Base-by-base conservation (phyloP, 768 basidiomycete species). In the Serendipita sp. region DNA sequence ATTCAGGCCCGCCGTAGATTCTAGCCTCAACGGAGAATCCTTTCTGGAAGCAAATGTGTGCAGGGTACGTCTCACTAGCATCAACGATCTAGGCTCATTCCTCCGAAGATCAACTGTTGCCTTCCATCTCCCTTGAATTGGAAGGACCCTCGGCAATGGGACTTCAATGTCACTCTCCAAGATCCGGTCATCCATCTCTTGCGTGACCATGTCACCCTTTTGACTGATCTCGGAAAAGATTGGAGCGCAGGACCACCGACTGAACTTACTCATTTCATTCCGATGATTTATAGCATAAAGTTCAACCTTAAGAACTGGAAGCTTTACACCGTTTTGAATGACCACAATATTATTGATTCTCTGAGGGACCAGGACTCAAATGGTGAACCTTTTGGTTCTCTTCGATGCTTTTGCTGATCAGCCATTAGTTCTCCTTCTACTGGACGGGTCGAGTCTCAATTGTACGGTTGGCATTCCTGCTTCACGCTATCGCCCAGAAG, bases 271-370 rank as follows among this genome's bases (percentile, higher is more conserved):
- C 85, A 84, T 52, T 98, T 93, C 73, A 78, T 92, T 23, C 94
- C 95, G 0, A 91, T 82, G 73, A 71, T 84, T 4, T 98, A 98
- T 74, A 73, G 73, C 15, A 74, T 94, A 68, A 78, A 86, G 58
- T 68, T 96, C 56, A 79, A 84, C 65, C 73, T 97, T 66, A 79
- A 85, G 71, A 84, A 91, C 70, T 94, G 85, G 73, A 80, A 83
- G 66, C 71, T 95, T 60, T 86, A 88, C 69, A 72, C 89, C 30
- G 94, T 90, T 71, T 83, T 89, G 63, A 98, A 98, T 71, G 95
- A 98, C 73, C 91, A 92, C 71, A 98, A 98, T 71, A 91, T 98
- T 71, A 89, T 98, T 60, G 91, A 96, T 76, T 89, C 88, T 67
- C 91, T 93, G 2, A 75, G 85, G 38, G 76, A 85, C 65, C 76